phyloP scores from a whole-genome alignment of 1,284 basidiomycete species.

The Irpex rosettiformis region DNA sequence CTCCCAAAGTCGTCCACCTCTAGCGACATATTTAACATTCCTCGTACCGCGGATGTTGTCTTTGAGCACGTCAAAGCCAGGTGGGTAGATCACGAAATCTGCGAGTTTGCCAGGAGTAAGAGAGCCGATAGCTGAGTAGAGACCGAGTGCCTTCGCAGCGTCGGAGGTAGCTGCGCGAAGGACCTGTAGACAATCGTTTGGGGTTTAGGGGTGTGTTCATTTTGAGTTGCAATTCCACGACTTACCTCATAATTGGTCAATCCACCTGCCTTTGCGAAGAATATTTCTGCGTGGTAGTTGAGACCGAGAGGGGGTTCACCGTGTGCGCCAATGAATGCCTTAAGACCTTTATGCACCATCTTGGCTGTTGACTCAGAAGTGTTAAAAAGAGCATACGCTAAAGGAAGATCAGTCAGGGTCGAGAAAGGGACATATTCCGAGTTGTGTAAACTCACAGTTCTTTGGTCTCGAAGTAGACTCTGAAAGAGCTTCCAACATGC shows the following conservation, averaged over 20 bases:
- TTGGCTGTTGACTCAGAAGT: constrained; percentile 63
- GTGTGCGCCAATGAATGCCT: constrained; percentile 67
- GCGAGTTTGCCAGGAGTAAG: constrained; percentile 63
- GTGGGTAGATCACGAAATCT: constrained; percentile 62
- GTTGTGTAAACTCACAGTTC: constrained; percentile 42
- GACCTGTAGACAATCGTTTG: constrained; percentile 45
- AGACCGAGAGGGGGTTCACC: constrained; percentile 70
- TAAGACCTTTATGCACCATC: constrained; percentile 60
- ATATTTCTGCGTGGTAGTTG: constrained; percentile 75
- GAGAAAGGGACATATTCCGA: not conserved
- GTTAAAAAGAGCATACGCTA: constrained; percentile 66
- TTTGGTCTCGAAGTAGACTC: constrained; percentile 59
- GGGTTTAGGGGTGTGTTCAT: not conserved
- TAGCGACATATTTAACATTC: constrained; percentile 49
- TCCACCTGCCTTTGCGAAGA: constrained; percentile 58
- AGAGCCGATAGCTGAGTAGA: constrained; percentile 57
- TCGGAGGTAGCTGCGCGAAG: constrained; percentile 62
- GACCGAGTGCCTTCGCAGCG: constrained; percentile 61
- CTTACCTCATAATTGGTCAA: constrained; percentile 45
- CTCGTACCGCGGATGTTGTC: constrained; percentile 47
- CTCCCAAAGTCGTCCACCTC: constrained; percentile 66
- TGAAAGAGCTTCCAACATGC: constrained; percentile 54
- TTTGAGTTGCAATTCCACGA: not conserved
- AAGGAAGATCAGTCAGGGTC: not conserved
- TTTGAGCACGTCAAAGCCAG: constrained; percentile 51